Evolutionary conservation across 2,329 filamentous ascomycete species (phyloP).

Genomic region (Colletotrichum scovillei): DNA sequence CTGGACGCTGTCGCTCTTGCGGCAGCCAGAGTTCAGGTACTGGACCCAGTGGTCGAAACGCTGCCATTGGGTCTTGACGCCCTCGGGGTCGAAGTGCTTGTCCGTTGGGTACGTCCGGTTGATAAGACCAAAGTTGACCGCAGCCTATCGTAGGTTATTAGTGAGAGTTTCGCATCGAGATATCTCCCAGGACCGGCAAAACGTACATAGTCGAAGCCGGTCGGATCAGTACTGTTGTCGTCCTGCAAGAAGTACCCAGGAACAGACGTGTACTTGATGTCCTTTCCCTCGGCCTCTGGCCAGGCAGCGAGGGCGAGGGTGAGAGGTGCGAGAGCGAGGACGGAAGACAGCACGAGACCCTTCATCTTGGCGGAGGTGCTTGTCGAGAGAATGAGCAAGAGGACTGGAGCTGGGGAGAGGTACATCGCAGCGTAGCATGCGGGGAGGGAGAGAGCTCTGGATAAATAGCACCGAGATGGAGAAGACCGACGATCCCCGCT

Average conservation of each 20-base stretch:
- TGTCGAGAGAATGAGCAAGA: slow-evolving; percentile 11
- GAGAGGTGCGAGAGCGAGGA: slow-evolving; percentile 43
- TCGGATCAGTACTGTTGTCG: slow-evolving; percentile 63
- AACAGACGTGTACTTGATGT: slow-evolving; percentile 70
- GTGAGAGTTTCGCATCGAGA: not conserved
- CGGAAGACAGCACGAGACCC: slow-evolving; percentile 42
- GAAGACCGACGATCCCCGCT: slow-evolving; percentile 7
- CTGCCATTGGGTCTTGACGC: slow-evolving; percentile 70
- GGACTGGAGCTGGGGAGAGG: not conserved
- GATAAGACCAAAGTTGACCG: slow-evolving; percentile 74
- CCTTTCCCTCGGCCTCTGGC: slow-evolving; percentile 47
- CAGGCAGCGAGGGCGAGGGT: slow-evolving; percentile 45
- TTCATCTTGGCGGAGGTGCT: slow-evolving; percentile 46
- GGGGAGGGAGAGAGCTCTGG: slow-evolving; percentile 15
- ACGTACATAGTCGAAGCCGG: slow-evolving; percentile 73
- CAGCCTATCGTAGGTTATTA: slow-evolving; percentile 54
- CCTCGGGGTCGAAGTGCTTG: slow-evolving; percentile 48
- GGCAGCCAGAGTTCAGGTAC: slow-evolving; percentile 59
- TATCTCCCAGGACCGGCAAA: not conserved
- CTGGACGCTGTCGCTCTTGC: slow-evolving; percentile 54
- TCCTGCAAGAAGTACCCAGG: slow-evolving; percentile 74
- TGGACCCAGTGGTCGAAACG: slow-evolving; percentile 70
- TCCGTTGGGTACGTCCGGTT: slow-evolving; percentile 71
- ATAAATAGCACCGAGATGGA: slow-evolving; percentile 29
- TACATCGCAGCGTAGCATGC: slow-evolving; percentile 25